Base-by-base conservation (phyloP, 192 early-diverging fungal genomes). In the Linnemannia hyalina region DNA sequence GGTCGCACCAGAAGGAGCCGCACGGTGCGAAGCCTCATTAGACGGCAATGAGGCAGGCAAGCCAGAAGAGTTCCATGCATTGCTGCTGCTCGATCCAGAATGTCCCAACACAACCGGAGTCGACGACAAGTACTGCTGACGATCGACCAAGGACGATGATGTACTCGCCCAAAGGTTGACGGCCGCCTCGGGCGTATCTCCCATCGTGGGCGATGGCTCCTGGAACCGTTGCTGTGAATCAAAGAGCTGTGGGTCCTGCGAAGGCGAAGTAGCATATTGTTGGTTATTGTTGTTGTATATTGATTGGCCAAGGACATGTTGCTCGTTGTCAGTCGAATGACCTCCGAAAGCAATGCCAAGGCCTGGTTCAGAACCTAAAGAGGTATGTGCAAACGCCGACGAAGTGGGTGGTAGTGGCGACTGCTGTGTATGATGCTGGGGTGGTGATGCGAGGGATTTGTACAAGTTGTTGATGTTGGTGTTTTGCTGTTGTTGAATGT, bases 341-440 rank as follows among this genome's bases (percentile, higher is more conserved):
- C 2, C 23, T 78, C 76, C 79, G 41, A 86, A 47, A 9, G 40
- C 70, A n/a, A 81, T 86, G 23, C 80, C 84, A 41, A 86, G 84
- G 8, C 84, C 79, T 6, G 77, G 69, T 74, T 73, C 65, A 60
- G 84, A 86, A 86, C 84, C 84, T 86, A 86, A 74, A 78, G 76
- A 86, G 84, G 84, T 86, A 86, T 80, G 79, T 40, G 76, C 84
- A 86, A 78, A 60, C 73, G 73, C 60, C 76, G 76, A 74, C 20
- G 72, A 41, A 26, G 32, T 46, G 32, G 68, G 20, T 6, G 55
- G 47, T 6, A 55, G 47, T 32, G 82, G 38, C 73, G 73, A 38
- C 42, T 83, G 82, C 41, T 78, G 82, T 76, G 68, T 75, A 36
- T 75, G 42, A 2, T 23, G 76, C 69, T 32, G 71, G 29, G 68